phyloP scores from a whole-genome alignment of 257 asterid genomes.

The Nicotiana tabacum region DNA sequence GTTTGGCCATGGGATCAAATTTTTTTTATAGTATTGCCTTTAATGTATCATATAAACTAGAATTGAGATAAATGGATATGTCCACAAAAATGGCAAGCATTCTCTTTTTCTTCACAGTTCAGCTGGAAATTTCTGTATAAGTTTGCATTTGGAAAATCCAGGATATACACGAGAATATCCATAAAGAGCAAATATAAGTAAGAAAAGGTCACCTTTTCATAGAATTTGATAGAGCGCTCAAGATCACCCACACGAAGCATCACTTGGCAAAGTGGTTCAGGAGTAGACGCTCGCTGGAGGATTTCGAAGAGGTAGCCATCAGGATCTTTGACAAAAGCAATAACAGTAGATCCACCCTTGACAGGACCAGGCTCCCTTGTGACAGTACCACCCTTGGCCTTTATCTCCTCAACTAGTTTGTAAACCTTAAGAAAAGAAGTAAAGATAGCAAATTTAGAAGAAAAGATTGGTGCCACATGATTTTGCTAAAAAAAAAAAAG shows the following conservation, averaged over 20 bases:
- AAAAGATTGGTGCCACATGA: neutral
- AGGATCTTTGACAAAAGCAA: conserved; percentile 96
- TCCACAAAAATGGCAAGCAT: neutral
- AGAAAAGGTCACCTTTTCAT: conserved; percentile 65
- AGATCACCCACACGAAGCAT: conserved; percentile 99
- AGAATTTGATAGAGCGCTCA: conserved; percentile 90
- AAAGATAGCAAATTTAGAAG: conserved; percentile 2
- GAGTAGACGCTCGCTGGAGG: conserved; percentile 84
- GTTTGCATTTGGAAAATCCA: neutral
- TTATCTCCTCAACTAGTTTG: conserved; percentile 76
- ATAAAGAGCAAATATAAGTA: neutral
- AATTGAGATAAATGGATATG: neutral
- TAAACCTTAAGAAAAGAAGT: conserved; percentile 49
- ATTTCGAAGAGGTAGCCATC: conserved; percentile 94
- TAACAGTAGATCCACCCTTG: conserved; percentile 83
- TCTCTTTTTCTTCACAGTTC: neutral
- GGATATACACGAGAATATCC: neutral
- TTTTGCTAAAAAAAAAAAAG: neutral
- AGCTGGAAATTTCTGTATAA: neutral
- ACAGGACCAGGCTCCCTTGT: conserved; percentile 99
- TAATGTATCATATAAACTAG: neutral
- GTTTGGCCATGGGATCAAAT: neutral
- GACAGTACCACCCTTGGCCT: conserved; percentile 88
- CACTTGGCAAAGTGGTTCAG: conserved; percentile 98
- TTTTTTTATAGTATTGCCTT: neutral